Evolutionary conservation across 306 rosid species (phyloP).

Genomic region (Nissolia schottii): DNA sequence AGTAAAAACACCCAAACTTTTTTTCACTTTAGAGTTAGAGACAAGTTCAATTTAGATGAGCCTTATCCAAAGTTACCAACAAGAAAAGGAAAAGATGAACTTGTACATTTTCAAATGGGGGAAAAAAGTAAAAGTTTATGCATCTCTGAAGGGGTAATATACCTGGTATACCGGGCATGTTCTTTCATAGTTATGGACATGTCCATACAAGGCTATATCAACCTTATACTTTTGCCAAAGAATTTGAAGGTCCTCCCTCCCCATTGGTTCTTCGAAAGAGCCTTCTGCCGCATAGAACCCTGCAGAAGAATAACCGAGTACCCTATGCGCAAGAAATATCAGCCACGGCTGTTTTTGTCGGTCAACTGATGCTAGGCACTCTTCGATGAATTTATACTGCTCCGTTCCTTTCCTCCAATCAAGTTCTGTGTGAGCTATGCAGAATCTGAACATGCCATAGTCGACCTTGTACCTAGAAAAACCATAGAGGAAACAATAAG

Average conservation of each 20-base stretch:
- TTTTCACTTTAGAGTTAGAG: no score
- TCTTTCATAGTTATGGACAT: constrained; percentile 93
- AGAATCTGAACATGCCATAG: constrained; percentile 93
- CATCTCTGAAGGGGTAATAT: no score
- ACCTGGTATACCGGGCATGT: constrained; percentile 94
- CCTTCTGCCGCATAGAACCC: constrained; percentile 76
- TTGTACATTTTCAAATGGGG: neutral
- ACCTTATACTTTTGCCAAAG: constrained; percentile 98
- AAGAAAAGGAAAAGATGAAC: neutral
- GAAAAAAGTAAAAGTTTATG: no score
- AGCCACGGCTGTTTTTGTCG: constrained; percentile 97
- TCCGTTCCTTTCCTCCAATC: constrained; percentile 94
- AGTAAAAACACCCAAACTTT: no score
- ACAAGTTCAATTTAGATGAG: no score
- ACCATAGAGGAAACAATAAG: no score
- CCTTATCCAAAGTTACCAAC: neutral
- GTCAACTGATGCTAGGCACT: constrained; percentile 83
- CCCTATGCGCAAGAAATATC: constrained; percentile 90
- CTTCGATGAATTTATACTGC: constrained; percentile 77
- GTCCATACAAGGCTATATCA: constrained; percentile 87
- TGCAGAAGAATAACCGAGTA: constrained; percentile 82
- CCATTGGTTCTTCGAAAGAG: constrained; percentile 97
- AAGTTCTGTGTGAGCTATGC: constrained; percentile 88
- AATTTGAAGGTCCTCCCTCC: constrained; percentile 85
- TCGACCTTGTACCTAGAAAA: constrained; percentile 68